phyloP scores from a whole-genome alignment of 208 protist genomes.

The Crithidia mellificae region DNA sequence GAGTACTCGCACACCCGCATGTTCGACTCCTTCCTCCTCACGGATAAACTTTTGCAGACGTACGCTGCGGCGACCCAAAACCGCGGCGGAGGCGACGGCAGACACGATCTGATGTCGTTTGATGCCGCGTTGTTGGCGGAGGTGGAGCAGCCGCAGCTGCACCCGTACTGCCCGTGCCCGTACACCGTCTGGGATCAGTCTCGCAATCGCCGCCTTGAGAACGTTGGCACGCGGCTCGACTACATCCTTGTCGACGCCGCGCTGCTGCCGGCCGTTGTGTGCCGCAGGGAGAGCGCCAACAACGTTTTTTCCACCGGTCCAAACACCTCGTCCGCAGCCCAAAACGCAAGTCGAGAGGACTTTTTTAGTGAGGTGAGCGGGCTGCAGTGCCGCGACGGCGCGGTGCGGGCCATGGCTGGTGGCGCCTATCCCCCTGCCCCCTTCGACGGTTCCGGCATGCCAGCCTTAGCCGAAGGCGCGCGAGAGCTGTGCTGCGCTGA shows the following conservation, averaged over 20 bases:
- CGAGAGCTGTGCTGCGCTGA: conserved; percentile 53
- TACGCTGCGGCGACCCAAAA: too few species aligned
- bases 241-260: conserved; percentile 86
- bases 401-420: conserved; percentile 57
- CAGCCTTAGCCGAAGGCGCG: conserved; percentile 42
- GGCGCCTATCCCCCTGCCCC: conserved; percentile 70
- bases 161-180: conserved; percentile 62
- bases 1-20: conserved; percentile 23
- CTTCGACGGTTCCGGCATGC: conserved; percentile 73
- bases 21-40: conserved; percentile 56
- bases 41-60: conserved; percentile 16
- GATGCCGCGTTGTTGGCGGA: conserved; percentile 20
- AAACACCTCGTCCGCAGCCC: neutral
- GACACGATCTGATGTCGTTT: neutral
- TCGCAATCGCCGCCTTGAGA: conserved; percentile 78
- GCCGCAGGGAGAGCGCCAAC: conserved; percentile 58
- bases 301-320: conserved; percentile 31
- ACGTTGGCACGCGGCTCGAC: conserved; percentile 89
- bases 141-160: conserved; percentile 19
- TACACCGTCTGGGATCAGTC: conserved; percentile 93
- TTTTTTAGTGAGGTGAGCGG: conserved; percentile 78
- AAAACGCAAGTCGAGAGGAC: neutral
- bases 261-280: conserved; percentile 49
- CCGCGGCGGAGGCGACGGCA: neutral
- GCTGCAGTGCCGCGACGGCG: conserved; percentile 26